Conservation (phyloP, 148 eudicot genomes). For the Polygonum maritimum region DNA sequence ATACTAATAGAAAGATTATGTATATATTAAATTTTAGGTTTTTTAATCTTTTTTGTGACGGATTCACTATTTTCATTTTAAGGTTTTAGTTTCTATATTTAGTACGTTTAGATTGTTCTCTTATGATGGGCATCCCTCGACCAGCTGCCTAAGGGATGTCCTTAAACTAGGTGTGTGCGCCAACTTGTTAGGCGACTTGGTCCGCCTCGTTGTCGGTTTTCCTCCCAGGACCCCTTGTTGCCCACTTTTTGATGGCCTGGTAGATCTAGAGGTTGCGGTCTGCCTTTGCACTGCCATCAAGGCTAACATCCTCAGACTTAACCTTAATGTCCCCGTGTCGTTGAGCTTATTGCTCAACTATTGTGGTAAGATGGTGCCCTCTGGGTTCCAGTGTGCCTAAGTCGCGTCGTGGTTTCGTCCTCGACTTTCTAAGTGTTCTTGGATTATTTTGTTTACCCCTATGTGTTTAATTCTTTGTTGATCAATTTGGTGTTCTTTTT, state of each 20-base stretch:
- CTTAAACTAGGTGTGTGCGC: background rate
- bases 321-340: background rate
- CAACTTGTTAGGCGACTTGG: background rate
- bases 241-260: background rate
- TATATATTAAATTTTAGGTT: too few relatives aligned
- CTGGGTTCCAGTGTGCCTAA: slow-evolving; percentile 6
- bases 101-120: too few relatives aligned
- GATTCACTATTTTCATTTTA: too few relatives aligned
- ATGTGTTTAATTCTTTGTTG: background rate
- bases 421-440: background rate
- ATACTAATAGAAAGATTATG: too few relatives aligned
- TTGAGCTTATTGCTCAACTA: too few relatives aligned
- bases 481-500: background rate
- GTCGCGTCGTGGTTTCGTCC: background rate
- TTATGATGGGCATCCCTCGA: too few relatives aligned
- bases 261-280: background rate
- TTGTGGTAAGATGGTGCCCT: too few relatives aligned
- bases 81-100: too few relatives aligned
- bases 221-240: slow-evolving; percentile 2
- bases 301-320: background rate
- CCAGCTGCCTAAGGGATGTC: background rate
- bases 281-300: slow-evolving; percentile 3
- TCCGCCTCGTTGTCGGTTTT: background rate
- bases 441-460: background rate
- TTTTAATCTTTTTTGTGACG: too few relatives aligned